These are phyloP conservation scores for Fusarium torulosum DNA, from an alignment of 2,329 filamentous ascomycete species.

Conservation along the genomic window DNA sequence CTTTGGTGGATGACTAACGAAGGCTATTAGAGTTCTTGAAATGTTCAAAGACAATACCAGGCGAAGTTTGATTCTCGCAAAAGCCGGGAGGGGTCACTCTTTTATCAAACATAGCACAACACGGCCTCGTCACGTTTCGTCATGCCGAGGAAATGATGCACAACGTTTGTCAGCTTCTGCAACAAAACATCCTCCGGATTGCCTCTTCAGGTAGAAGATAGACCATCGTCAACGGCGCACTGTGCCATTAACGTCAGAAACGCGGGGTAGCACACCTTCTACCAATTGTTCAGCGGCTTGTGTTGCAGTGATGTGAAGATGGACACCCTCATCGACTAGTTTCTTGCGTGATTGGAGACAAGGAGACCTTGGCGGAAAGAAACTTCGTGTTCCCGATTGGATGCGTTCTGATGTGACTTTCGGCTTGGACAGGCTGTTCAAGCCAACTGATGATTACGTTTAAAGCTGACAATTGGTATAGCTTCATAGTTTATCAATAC, in stretches of 20 bases:
- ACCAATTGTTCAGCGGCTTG: not conserved
- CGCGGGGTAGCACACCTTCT: slow-evolving; percentile 34
- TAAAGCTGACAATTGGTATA: not conserved
- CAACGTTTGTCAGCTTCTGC: slow-evolving; percentile 26
- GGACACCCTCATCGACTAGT: not conserved
- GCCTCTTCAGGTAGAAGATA: slow-evolving; percentile 24
- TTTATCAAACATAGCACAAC: slow-evolving; percentile 12
- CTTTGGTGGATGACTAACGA: not conserved
- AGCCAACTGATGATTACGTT: not conserved
- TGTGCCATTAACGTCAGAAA: slow-evolving; percentile 40
- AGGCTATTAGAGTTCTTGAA: not conserved
- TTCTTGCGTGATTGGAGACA: not conserved
- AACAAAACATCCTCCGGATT: not conserved
- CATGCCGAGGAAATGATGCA: slow-evolving; percentile 3
- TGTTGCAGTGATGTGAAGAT: slow-evolving; percentile 2
- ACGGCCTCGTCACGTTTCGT: slow-evolving; percentile 26
- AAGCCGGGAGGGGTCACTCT: slow-evolving; percentile 21
- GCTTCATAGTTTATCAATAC: not conserved
- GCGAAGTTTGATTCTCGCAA: not conserved
- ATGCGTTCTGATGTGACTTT: not conserved
- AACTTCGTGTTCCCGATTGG: not conserved
- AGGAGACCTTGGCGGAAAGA: too few relatives aligned
- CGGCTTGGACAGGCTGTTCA: not conserved
- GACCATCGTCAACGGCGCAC: slow-evolving; percentile 3
- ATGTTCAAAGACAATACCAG: too few relatives aligned